Conservation (phyloP, 2,329 filamentous ascomycete genomes). For the Colletotrichum godetiae region DNA sequence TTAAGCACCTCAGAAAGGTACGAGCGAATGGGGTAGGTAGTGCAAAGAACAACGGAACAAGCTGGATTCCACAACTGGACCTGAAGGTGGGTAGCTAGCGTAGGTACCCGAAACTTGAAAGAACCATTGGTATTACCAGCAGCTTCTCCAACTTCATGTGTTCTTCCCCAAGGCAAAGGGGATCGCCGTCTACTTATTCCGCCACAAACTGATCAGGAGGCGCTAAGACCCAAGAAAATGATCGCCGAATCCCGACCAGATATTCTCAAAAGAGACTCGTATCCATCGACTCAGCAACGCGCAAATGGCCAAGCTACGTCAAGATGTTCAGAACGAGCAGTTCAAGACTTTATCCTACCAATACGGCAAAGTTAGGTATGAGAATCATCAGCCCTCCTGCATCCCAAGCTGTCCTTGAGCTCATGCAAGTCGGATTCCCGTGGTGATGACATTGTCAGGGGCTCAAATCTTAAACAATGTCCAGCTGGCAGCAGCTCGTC, state of each 20-base stretch:
- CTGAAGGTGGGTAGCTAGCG: background rate
- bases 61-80: background rate
- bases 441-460: constrained; percentile 26
- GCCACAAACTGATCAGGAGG: background rate
- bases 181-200: constrained; percentile 18
- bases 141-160: background rate
- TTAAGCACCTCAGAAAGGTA: background rate
- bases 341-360: background rate
- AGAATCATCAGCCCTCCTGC: background rate
- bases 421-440: constrained; percentile 1
- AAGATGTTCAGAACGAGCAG: background rate
- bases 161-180: background rate
- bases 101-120: background rate
- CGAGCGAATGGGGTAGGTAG: background rate
- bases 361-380: background rate
- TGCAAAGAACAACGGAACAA: background rate
- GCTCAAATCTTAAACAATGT: constrained; percentile 20
- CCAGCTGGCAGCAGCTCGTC: constrained; percentile 20
- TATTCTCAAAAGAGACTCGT: background rate
- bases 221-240: background rate
- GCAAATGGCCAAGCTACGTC: background rate
- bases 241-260: background rate
- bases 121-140: background rate
- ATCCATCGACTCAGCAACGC: constrained; percentile 20
- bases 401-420: background rate